These are phyloP conservation scores for Brassica balearica DNA, from an alignment of 441 rosid genomes.

Conservation along the genomic window DNA sequence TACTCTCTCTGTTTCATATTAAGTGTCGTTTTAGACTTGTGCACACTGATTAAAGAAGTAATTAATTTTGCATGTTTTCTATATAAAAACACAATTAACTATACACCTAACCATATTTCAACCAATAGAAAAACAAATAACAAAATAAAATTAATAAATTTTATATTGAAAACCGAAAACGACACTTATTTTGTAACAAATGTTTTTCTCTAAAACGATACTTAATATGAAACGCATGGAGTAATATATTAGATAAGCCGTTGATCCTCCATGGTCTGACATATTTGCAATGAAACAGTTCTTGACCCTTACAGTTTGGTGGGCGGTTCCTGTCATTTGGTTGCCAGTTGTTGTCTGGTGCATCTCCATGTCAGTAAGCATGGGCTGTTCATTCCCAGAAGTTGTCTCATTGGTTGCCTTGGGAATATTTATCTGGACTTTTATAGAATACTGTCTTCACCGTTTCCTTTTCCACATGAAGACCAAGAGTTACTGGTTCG, in stretches of 20 bases:
- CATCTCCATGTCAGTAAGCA: constrained; percentile 60
- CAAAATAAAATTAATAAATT: too few relatives aligned
- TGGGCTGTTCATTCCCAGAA: constrained; percentile 67
- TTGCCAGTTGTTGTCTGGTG: constrained; percentile 78
- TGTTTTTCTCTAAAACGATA: too few relatives aligned
- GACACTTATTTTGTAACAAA: too few relatives aligned
- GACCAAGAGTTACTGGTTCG: constrained; percentile 87
- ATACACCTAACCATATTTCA: too few relatives aligned
- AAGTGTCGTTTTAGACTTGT: too few relatives aligned
- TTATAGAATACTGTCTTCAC: constrained; percentile 85
- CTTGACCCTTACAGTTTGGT: constrained; percentile 92
- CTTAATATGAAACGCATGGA: too few relatives aligned
- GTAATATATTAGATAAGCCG: neutral
- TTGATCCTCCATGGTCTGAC: constrained; percentile 26
- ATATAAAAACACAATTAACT: too few relatives aligned
- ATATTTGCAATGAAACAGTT: constrained; percentile 56
- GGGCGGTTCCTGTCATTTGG: constrained; percentile 95
- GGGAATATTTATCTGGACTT: constrained; percentile 85
- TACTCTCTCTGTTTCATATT: too few relatives aligned
- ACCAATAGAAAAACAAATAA: too few relatives aligned
- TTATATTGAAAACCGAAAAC: too few relatives aligned
- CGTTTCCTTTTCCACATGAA: constrained; percentile 93
- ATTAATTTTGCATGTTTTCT: too few relatives aligned
- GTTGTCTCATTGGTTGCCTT: constrained; percentile 52
- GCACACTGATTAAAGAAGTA: too few relatives aligned